Conservation (phyloP, 1,284 basidiomycete genomes). For the Microbotryum saponariae region DNA sequence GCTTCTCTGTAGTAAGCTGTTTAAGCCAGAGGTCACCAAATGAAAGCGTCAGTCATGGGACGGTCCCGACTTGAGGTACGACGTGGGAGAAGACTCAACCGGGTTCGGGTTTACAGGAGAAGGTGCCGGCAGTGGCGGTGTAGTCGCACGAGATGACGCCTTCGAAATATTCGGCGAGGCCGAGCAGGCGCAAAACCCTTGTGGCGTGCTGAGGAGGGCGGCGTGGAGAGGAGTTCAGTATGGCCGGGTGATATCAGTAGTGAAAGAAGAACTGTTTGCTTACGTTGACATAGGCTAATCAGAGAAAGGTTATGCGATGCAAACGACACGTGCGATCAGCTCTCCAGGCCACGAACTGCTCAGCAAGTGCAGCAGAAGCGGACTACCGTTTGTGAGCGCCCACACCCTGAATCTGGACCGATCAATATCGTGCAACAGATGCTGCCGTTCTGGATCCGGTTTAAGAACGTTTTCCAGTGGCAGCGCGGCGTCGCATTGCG, state of each 20-base stretch:
- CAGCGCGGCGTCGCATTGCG: slow-evolving; percentile 41
- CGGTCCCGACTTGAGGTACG: background rate
- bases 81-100: slow-evolving; percentile 3
- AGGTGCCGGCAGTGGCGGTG: slow-evolving; percentile 33
- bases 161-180: slow-evolving; percentile 39
- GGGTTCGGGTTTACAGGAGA: slow-evolving; percentile 43
- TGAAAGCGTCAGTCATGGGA: background rate
- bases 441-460: slow-evolving; percentile 36
- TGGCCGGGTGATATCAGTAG: background rate
- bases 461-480: slow-evolving; percentile 41
- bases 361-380: no score
- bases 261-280: background rate
- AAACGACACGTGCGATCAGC: no score
- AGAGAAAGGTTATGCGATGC: background rate
- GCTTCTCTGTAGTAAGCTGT: slow-evolving; percentile 29
- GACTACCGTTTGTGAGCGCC: slow-evolving; percentile 30
- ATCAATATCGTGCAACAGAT: slow-evolving; percentile 38
- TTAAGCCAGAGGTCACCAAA: background rate
- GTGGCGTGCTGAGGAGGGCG: slow-evolving; percentile 35
- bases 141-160: slow-evolving; percentile 44
- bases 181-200: slow-evolving; percentile 39
- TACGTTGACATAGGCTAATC: background rate
- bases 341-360: no score
- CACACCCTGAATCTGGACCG: slow-evolving; percentile 39
- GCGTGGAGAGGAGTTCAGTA: background rate